Conservation (phyloP, 495 filamentous ascomycete species). For the Chaetomidium leptoderma region DNA sequence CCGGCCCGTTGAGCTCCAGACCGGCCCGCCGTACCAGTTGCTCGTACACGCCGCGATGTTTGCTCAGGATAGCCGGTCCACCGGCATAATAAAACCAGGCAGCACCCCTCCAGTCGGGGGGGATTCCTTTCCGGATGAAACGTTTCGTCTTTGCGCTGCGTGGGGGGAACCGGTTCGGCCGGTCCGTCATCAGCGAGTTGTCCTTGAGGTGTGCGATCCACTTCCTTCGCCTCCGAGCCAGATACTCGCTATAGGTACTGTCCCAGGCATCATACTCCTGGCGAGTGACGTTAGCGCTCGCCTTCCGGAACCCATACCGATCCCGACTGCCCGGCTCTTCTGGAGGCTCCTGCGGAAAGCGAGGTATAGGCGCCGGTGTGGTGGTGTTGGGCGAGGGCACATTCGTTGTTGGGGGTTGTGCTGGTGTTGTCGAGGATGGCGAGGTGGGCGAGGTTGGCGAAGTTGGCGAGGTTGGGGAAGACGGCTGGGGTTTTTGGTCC, state of each 20-base stretch:
- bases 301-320: slow-evolving; percentile 87
- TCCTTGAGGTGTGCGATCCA: slow-evolving; percentile 76
- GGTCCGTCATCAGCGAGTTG: slow-evolving; percentile 64
- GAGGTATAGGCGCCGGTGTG: slow-evolving; percentile 23
- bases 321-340: slow-evolving; percentile 53
- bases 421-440: slow-evolving; percentile 2
- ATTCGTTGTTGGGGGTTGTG: not conserved
- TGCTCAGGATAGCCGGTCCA: slow-evolving; percentile 68
- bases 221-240: slow-evolving; percentile 68
- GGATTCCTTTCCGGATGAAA: slow-evolving; percentile 92
- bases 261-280: slow-evolving; percentile 84
- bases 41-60: slow-evolving; percentile 70
- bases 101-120: slow-evolving; percentile 83
- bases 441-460: not conserved
- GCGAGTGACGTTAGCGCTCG: slow-evolving; percentile 69
- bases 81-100: slow-evolving; percentile 99
- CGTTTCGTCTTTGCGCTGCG: slow-evolving; percentile 78
- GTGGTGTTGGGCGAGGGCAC: slow-evolving; percentile 3
- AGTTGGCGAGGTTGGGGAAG: slow-evolving; percentile 2
- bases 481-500: not conserved
- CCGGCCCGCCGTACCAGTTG: slow-evolving; percentile 53
- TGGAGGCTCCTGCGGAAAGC: slow-evolving; percentile 25
- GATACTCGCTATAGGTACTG: slow-evolving; percentile 59
- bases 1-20: slow-evolving; percentile 21
- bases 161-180: slow-evolving; percentile 72